Base-by-base conservation (phyloP, 306 rosid genomes). In the Medicago arabica region DNA sequence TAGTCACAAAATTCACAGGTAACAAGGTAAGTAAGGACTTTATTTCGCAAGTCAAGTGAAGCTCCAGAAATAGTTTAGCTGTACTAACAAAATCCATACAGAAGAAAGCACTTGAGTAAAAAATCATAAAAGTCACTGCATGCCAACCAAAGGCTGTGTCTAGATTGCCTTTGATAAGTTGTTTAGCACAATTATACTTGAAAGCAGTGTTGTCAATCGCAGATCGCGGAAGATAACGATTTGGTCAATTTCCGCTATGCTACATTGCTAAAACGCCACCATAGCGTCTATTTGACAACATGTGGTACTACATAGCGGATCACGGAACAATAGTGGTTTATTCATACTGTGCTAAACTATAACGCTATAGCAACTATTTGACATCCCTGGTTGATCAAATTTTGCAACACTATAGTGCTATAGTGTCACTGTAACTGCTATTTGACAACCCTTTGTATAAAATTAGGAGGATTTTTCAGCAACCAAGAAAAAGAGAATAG, bases 61-160 rank as follows among this genome's bases (percentile, higher is more conserved):
- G 23, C 18, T 50, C 65, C 19, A 46, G n/a, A 72, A 60, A 58
- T 19, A 41, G 18, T 65, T n/a, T 2, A n/a, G 3, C 41, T 15
- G 53, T 7, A 55, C 28, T 49, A 36, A 55, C 54, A 39, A 40
- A 60, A 14, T 75, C 34, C 44, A 41, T 34, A 60, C 21, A 77
- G 7, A 76, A 67, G 21, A 74, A 64, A 62, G 77, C 14, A 7
- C 81, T 39, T 23, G 2, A 1, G 43, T 7, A 75, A 80, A 61
- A 9, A 40, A 69, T 38, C 28, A 23, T 49, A 11, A 57, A n/a
- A 9, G 40, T 34, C 61, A 36, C 9, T 49, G 9, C 13, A 57
- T 49, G 60, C 34, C 43, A 69, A 36, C 49, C 44, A 71, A 64
- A 34, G 47, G 39, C 3, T 14, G 21, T 8, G 53, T 39, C 16